Base-by-base conservation (phyloP, 73 alveolate genomes). In the Halteria grandinella region DNA sequence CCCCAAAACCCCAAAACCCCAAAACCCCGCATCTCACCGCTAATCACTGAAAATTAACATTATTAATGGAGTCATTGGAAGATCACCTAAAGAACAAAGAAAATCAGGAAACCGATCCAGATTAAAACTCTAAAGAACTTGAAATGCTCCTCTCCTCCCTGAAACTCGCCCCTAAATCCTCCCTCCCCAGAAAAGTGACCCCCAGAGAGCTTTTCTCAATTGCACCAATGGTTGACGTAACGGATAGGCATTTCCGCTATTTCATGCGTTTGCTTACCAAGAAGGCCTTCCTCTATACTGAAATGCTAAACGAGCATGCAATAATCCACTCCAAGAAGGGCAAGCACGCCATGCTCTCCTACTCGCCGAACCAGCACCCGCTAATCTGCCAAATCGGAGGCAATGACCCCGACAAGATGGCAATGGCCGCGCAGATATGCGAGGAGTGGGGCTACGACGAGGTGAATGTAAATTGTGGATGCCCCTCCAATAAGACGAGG, bases 401-500 rank as follows among this genome's bases (percentile, higher is more conserved):
- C 6, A 80, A 86, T 77, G 91, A 86, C 49, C 98, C 99, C 8
- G 90, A 92, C 48, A 84, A 79, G 63, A 58, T 94, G 81, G 96
- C 94, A 0, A 34, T 57, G 20, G 97, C 98, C 12, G 98, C 97
- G 20, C 62, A 62, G 37, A 81, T 91, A 43, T 79, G 53, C 20
- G 91, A 94, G 74, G 90, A 79, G 1, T 85, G 72, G 62, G 96
- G 95, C 39, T 93, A 75, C 70, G 92, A 87, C 72, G 98, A 96
- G 86, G 75, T 96, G 45, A 96, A 96, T 69, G 66, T 96, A 43
- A 96, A 96, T 78, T 96, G 97, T 69, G 99, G 99, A 28, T 96
- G 99, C 51, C 99, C 99, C 25, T 79, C 96, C 29, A 88, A 79
- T 54, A 86, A 85, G 62, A 98, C 96, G 32, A 71, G 88, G 59